Evolutionary conservation across 2,329 filamentous ascomycete genomes (phyloP).

Genomic region (Alternaria metachromatica): DNA sequence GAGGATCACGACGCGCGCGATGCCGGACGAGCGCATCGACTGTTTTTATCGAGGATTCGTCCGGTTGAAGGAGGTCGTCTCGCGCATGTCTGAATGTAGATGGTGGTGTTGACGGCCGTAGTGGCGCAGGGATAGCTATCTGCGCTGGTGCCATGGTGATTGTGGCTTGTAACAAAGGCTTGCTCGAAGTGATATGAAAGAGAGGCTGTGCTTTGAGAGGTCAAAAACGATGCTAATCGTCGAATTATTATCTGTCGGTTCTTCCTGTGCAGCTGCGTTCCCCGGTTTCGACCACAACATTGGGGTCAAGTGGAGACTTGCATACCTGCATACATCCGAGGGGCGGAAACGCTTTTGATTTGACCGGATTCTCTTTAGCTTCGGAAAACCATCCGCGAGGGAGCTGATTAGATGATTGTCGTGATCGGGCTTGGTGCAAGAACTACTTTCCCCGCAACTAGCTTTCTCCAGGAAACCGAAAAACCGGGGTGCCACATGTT

Average conservation of each 20-base stretch:
- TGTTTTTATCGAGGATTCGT: conserved; percentile 30
- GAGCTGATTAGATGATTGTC: not conserved
- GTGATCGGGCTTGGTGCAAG: not conserved
- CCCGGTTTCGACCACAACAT: not conserved
- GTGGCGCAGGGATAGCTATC: conserved; percentile 18
- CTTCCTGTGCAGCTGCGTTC: not conserved
- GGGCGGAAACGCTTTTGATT: not conserved
- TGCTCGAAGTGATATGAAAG: not conserved
- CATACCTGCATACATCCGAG: conserved; percentile 4
- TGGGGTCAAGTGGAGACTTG: not conserved
- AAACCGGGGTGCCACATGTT: not conserved
- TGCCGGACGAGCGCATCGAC: conserved; percentile 51
- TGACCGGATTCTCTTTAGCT: not conserved
- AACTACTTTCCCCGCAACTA: conserved; percentile 4
- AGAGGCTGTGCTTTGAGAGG: not conserved
- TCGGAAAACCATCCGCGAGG: not conserved
- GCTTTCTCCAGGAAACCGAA: conserved; percentile 9
- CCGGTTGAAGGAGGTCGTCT: not conserved
- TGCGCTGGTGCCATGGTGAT: conserved; percentile 28
- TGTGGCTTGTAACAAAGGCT: not conserved
- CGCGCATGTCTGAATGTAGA: not conserved
- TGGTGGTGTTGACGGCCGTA: conserved; percentile 2
- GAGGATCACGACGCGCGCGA: conserved; percentile 44
- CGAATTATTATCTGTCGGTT: not conserved
- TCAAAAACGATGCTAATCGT: not conserved